Evolutionary conservation across 768 basidiomycete species (phyloP).

Genomic region (Macrolepiota fuliginosa): DNA sequence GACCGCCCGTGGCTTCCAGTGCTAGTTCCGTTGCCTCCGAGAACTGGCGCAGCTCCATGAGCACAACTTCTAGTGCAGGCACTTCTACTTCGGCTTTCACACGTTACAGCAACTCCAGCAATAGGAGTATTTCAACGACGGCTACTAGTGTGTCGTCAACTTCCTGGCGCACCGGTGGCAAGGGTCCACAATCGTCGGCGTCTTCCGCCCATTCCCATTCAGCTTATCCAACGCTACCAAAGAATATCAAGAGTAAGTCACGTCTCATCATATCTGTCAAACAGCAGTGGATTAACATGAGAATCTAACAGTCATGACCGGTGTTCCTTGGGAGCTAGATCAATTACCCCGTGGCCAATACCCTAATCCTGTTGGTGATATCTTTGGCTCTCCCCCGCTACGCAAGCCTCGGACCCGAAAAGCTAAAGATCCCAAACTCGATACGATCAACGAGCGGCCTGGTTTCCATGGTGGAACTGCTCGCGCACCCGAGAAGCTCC

Average conservation of each 20-base stretch:
- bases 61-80: slow-evolving; percentile 65
- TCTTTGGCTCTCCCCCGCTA: slow-evolving; percentile 56
- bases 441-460: slow-evolving; percentile 76
- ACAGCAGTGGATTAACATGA: slow-evolving; percentile 2
- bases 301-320: slow-evolving; percentile 58
- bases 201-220: slow-evolving; percentile 27
- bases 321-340: slow-evolving; percentile 73
- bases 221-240: slow-evolving; percentile 39
- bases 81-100: slow-evolving; percentile 75
- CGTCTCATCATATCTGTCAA: neutral
- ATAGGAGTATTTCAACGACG: slow-evolving; percentile 72
- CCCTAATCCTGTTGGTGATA: slow-evolving; percentile 58
- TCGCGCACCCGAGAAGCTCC: slow-evolving; percentile 46
- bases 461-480: slow-evolving; percentile 22
- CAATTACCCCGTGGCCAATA: slow-evolving; percentile 68
- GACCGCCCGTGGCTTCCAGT: slow-evolving; percentile 50
- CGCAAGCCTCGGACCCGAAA: slow-evolving; percentile 70
- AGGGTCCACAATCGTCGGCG: slow-evolving; percentile 29
- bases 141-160: slow-evolving; percentile 77
- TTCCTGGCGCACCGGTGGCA: slow-evolving; percentile 65
- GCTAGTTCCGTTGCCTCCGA: slow-evolving; percentile 61
- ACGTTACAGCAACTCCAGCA: slow-evolving; percentile 73
- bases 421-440: slow-evolving; percentile 62
- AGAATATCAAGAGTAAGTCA: slow-evolving; percentile 81
- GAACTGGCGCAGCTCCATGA: slow-evolving; percentile 80